Evolutionary conservation across 1,284 basidiomycete species (phyloP).

Genomic region (Hemileia vastatrix): DNA sequence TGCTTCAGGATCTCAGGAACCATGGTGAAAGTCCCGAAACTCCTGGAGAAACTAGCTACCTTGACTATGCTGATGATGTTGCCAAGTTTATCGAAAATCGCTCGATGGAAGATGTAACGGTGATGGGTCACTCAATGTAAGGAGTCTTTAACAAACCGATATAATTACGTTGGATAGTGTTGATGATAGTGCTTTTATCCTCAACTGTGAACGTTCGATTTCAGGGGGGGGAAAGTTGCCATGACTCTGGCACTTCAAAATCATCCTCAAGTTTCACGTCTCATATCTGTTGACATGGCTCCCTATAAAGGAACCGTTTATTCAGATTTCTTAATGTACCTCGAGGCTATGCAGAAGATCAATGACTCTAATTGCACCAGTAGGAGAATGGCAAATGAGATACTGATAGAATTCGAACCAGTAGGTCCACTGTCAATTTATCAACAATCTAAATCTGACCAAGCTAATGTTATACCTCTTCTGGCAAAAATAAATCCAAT

Average conservation of each 20-base stretch:
- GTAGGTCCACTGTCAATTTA: neutral
- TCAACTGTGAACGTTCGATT: neutral
- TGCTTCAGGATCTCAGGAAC: constrained; percentile 15
- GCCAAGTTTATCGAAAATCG: constrained; percentile 7
- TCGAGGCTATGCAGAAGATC: constrained; percentile 15
- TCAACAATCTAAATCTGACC: neutral
- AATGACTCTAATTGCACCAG: neutral
- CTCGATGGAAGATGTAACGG: constrained; percentile 6
- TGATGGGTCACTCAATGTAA: constrained; percentile 23
- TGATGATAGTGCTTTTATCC: neutral
- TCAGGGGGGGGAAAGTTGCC: constrained; percentile 23
- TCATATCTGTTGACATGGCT: constrained; percentile 15
- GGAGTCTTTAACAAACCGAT: neutral
- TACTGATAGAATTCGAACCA: constrained; percentile 8
- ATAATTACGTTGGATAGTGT: neutral
- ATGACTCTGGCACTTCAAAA: constrained; percentile 16
- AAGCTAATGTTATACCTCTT: neutral
- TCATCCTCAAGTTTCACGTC: neutral
- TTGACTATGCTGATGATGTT: constrained; percentile 19
- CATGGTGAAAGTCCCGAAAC: constrained; percentile 22
- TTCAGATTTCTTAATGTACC: constrained; percentile 10
- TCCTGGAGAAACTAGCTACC: constrained; percentile 11
- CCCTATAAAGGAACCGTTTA: constrained; percentile 16
- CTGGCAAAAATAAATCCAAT: neutral
- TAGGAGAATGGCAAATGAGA: constrained; percentile 20